Percentiles rank a stretch among this genome's conserved stretches.
phyloP scores from a whole-genome alignment of 1,284 basidiomycete genomes.

The Neonothopanus nambi region DNA sequence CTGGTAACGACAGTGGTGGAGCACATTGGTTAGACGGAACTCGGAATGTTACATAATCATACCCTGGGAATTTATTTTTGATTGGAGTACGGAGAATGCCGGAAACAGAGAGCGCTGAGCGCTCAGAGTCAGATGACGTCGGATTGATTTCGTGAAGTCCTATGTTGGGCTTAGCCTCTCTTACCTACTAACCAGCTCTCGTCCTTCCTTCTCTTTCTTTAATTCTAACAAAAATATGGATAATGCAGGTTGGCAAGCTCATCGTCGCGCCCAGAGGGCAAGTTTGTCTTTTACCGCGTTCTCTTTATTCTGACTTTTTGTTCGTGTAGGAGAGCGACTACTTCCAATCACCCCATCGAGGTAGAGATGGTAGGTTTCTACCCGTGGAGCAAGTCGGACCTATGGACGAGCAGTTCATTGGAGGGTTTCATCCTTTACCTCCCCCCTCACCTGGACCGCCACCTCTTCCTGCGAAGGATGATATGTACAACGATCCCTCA shows the following conservation, averaged over 20 bases:
- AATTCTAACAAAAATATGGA: constrained; percentile 47
- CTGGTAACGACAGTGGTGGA: constrained; percentile 89
- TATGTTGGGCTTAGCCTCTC: constrained; percentile 1
- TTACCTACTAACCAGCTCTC: not conserved
- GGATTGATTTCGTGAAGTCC: not conserved
- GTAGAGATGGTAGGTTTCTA: constrained; percentile 49
- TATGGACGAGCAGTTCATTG: constrained; percentile 57
- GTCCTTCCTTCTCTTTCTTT: not conserved
- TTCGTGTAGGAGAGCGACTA: constrained; percentile 46
- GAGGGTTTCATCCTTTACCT: constrained; percentile 42
- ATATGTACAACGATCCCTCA: constrained; percentile 14
- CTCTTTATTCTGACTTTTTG: not conserved
- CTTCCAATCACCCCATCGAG: constrained; percentile 41
- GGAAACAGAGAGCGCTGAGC: not conserved
- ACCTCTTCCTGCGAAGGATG: constrained; percentile 34
- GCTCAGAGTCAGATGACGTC: not conserved
- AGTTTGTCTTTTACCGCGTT: constrained; percentile 9
- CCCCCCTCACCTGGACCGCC: constrained; percentile 22
- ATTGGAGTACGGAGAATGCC: not conserved
- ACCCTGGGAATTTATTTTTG: too few species aligned
- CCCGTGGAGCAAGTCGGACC: constrained; percentile 59
- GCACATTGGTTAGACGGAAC: constrained; percentile 71
- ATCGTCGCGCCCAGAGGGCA: constrained; percentile 50
- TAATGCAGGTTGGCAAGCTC: constrained; percentile 68
- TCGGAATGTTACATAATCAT: too few species aligned